These are phyloP conservation scores for Psilocybe tampanensis DNA, from an alignment of 768 basidiomycete species.

Conservation along the genomic window DNA sequence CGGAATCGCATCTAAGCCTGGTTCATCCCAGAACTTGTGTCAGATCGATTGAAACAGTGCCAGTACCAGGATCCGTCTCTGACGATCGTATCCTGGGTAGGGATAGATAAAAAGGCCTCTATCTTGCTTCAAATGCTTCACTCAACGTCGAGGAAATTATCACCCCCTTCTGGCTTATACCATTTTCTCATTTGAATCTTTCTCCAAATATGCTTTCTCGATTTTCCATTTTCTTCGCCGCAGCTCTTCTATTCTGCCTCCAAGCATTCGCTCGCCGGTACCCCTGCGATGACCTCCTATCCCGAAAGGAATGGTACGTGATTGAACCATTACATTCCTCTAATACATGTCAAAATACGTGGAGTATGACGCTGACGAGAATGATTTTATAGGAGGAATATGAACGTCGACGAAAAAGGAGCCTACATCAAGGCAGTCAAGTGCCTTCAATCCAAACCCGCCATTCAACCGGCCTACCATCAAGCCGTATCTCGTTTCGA, in stretches of 20 bases:
- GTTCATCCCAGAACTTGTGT: too few species aligned
- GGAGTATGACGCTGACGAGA: too few species aligned
- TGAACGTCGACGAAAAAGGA: slow-evolving; percentile 25
- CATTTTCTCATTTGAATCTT: not conserved
- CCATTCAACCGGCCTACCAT: slow-evolving; percentile 17
- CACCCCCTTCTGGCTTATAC: too few species aligned
- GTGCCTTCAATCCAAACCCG: slow-evolving; percentile 34
- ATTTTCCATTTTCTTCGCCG: not conserved
- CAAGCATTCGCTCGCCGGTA: not conserved
- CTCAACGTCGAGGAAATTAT: too few species aligned
- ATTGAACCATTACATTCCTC: not conserved
- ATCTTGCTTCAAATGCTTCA: too few species aligned
- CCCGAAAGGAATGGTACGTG: slow-evolving; percentile 14
- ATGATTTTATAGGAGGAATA: slow-evolving; percentile 26
- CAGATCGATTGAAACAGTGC: too few species aligned
- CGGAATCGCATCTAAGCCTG: too few species aligned
- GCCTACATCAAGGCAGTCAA: slow-evolving; percentile 34
- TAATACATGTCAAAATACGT: not conserved
- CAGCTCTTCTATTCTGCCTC: not conserved
- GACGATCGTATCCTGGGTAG: too few species aligned
- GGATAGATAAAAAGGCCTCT: too few species aligned
- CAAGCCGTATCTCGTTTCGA: slow-evolving; percentile 36
- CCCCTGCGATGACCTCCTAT: slow-evolving; percentile 7
- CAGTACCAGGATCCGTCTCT: too few species aligned
- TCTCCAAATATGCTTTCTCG: not conserved